Base-by-base conservation (phyloP, 108 stramenopile genomes). In the Seminavis robusta region DNA sequence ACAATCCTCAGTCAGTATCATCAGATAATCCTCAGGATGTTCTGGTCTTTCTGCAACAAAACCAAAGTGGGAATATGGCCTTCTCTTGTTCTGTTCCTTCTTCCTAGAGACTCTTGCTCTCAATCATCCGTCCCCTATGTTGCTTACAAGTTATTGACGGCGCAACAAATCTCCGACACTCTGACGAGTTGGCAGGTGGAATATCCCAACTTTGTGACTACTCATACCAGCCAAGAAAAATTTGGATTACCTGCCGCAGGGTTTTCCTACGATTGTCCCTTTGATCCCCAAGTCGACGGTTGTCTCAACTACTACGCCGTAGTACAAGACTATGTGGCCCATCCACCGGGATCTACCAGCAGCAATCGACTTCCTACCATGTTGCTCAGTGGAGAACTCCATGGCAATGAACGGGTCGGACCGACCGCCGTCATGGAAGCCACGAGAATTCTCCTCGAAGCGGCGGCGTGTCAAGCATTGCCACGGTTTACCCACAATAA, bases 361-460 rank as follows among this genome's bases (percentile, higher is more conserved):
- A 79, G 76, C 39, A 63, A 68, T 34, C 69, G 56, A 26, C 49
- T 91, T 5, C 94, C 97, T 0, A 89, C 95, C 66, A 95, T 97
- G 5, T 94, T 97, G 59, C 76, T 94, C 62, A 88, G 85, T 47
- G 98, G 98, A 20, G 77, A 76, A 15, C 69, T 95, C 2, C 96
- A 95, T 63, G 98, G 98, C 17, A 78, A 98, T 63, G 98, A 98
- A 80, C 86, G 88, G 16, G 95, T 98, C 10, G 98, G 98, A 42
- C 84, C 84, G 6, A 79, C 84, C 11, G 53, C 79, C 7, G 74
- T 73, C 24, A 72, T 85, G 65, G 65, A 81, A 36, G 79, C 71
- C 0, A 46, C 71, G 7, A 25, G 36, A 6, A 32, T 84, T 9
- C 39, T 84, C 23, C 45, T 94, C 20, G 64, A 72, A 47, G 79